Conservation (phyloP, 352 stramenopile species). For the Plasmopara viticola region DNA sequence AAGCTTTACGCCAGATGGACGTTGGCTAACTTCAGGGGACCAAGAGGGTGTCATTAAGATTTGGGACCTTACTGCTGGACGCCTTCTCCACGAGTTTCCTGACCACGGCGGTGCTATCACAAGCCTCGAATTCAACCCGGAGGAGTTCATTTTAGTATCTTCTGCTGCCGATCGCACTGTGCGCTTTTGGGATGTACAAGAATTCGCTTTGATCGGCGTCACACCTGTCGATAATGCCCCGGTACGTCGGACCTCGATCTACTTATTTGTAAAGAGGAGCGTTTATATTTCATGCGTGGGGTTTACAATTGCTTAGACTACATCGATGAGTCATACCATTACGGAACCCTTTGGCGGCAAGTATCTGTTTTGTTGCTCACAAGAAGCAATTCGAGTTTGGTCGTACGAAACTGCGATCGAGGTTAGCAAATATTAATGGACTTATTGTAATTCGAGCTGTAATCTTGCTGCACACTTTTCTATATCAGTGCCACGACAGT, state of each 20-base stretch:
- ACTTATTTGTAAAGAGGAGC: not conserved
- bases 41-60: conserved; percentile 75
- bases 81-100: conserved; percentile 65
- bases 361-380: conserved; percentile 70
- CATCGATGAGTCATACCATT: conserved; percentile 73
- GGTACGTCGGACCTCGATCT: conserved; percentile 23
- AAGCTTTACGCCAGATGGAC: conserved; percentile 73
- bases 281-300: not conserved
- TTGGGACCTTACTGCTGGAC: conserved; percentile 77
- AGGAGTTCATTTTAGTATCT: conserved; percentile 83
- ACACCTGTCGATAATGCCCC: conserved; percentile 70
- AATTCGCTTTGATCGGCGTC: conserved; percentile 72
- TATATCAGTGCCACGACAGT: conserved; percentile 65
- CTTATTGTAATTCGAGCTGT: not conserved
- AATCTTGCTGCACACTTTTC: conserved; percentile 3
- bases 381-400: conserved; percentile 74
- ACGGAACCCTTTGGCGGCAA: conserved; percentile 72
- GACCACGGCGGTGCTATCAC: conserved; percentile 75
- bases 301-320: conserved; percentile 40
- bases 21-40: conserved; percentile 75
- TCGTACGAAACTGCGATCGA: conserved; percentile 80
- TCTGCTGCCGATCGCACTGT: conserved; percentile 67
- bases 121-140: conserved; percentile 77
- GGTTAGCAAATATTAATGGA: conserved; percentile 20
- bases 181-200: conserved; percentile 84